A percentile compares a stretch with the other conserved stretches of the same genome.
These are phyloP conservation scores for maize (Zea mays) DNA, from an alignment of 176 grass and related monocot genomes.

Conservation along the genomic window Zm-B73-REFERENCE-NAM-5.0 NC_050101.1:33465501-33466000, in stretches of 20 bases:
- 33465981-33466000: neutral
- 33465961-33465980: neutral
- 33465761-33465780: too few species aligned
- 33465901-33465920: conserved; percentile 8
- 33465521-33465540: conserved; percentile 31
- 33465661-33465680: too few species aligned
- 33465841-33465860: neutral
- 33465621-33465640: too few species aligned
- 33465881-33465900: neutral
- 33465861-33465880: neutral
- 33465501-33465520: conserved; percentile 42
- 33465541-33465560: conserved; percentile 17
- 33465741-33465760: too few species aligned
- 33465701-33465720: too few species aligned
- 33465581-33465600: conserved; percentile 29
- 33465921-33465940: neutral
- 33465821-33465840: neutral
- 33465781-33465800: too few species aligned
- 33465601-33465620: too few species aligned
- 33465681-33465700: too few species aligned
- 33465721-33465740: too few species aligned
- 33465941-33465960: too few species aligned
- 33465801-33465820: conserved; percentile 25
- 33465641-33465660: too few species aligned
- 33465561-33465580: conserved; percentile 33